Evolutionary conservation across 768 basidiomycete species (phyloP), one percentile per base, ranked within the genome.

Genomic region (Royoungia palumana): DNA sequence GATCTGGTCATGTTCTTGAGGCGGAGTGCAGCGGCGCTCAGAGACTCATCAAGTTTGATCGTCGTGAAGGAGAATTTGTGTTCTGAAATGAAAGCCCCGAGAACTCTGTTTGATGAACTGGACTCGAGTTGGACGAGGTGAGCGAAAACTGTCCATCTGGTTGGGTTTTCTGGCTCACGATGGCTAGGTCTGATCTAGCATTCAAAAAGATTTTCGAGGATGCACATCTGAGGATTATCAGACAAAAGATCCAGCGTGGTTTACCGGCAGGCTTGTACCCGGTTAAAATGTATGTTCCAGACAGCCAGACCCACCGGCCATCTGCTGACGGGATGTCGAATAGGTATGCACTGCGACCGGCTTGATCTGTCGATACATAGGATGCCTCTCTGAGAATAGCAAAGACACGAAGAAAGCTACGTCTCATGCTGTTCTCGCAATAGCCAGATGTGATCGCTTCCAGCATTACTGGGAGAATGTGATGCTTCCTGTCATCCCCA

Each of bases 31-130:
- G 70, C 68, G 3, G 81, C 91, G 0, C 64, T 97, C 49, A 74
- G 83, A n/a, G 47, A 59, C 28, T 67, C 61, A 2, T 58, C 67
- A 35, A 83, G 85, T 46, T 51, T 89, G 34, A 86, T 98, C 45
- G 75, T 97, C 13, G 85, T 94, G 38, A 99, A 99, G 67, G 95
- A 99, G 71, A 96, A 96, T 61, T 56, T 87, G 16, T 95, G 92
- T 62, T 64, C 73, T 2, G 83, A 94, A 60, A 60, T 50, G 2
- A 78, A 76, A 27, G 85, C 78, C 2, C 73, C 82, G 0, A 68
- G 71, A 20, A 71, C 76, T 11, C 64, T 83, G 8, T 91, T 92
- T 59, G 94, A 97, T 60, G 82, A 86, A 48, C 72, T 86, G 48
- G 95, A 99, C 67, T 94, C 90, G 16, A 94, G 88, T 62, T 70